Evolutionary conservation across 495 filamentous ascomycete genomes (phyloP).

Genomic region (Cladorrhinum samala): DNA sequence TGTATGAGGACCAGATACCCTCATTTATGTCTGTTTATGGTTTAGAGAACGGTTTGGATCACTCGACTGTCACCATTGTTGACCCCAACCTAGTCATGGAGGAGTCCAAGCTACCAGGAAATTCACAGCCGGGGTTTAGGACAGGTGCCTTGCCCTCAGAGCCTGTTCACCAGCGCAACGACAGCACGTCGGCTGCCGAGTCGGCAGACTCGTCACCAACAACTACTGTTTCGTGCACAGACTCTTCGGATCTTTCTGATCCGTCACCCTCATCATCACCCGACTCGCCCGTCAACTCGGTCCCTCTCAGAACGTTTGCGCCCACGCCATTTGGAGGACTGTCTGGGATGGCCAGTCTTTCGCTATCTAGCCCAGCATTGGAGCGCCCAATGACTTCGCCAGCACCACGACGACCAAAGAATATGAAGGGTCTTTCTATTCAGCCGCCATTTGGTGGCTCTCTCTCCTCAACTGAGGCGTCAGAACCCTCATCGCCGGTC

Average conservation of each 20-base stretch:
- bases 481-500: conserved; percentile 73
- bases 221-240: conserved; percentile 88
- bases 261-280: conserved; percentile 87
- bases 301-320: conserved; percentile 53
- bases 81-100: conserved; percentile 39
- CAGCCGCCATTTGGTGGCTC: conserved; percentile 59
- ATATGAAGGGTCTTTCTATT: conserved; percentile 89
- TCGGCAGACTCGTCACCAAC: conserved; percentile 94
- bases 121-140: conserved; percentile 29
- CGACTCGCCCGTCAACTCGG: conserved; percentile 67
- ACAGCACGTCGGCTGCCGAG: conserved; percentile 73
- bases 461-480: conserved; percentile 41
- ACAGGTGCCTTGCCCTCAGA: conserved; percentile 32
- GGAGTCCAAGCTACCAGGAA: conserved; percentile 22
- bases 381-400: conserved; percentile 56
- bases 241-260: conserved; percentile 81
- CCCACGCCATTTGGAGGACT: conserved; percentile 39
- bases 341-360: conserved; percentile 39
- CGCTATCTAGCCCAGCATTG: conserved; percentile 19
- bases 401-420: conserved; percentile 73
- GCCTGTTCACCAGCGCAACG: conserved; percentile 49
- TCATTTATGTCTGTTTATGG: conserved; percentile 69
- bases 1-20: conserved; percentile 62
- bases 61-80: conserved; percentile 40
- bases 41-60: conserved; percentile 40